These are phyloP conservation scores for Volvariella surrecta DNA, from an alignment of 1,284 basidiomycete species.

Conservation along the genomic window DNA sequence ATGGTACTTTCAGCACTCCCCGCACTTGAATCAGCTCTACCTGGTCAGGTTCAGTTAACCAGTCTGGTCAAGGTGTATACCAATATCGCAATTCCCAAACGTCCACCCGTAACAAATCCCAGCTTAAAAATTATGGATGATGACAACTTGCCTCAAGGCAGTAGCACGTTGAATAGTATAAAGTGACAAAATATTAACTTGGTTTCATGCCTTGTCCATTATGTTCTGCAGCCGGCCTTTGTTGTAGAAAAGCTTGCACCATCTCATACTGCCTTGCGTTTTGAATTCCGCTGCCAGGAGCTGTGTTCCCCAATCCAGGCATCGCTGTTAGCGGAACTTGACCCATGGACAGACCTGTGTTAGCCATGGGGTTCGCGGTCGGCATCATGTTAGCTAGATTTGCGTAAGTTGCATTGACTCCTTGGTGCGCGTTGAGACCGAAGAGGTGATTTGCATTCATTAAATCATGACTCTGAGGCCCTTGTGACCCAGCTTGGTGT, in stretches of 20 bases:
- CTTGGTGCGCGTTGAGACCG: no score
- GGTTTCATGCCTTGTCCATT: conserved; percentile 8
- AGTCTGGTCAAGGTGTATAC: no score
- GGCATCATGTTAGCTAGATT: conserved; percentile 9
- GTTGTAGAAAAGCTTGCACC: conserved; percentile 55
- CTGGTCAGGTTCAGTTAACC: no score
- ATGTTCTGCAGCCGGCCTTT: conserved; percentile 31
- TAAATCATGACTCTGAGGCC: no score
- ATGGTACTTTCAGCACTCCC: conserved; percentile 41
- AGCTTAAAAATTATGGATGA: no score
- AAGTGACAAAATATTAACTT: no score
- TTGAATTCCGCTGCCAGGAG: conserved; percentile 14
- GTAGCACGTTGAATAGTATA: no score
- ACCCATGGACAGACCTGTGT: conserved; percentile 3
- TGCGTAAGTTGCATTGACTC: conserved; percentile 9
- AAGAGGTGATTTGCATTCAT: no score
- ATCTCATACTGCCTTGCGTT: conserved; percentile 32
- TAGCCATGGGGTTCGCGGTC: conserved; percentile 11
- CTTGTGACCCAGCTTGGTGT: conserved; percentile 5
- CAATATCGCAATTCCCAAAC: no score
- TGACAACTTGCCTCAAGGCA: no score
- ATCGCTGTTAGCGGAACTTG: no score
- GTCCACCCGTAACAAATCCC: no score
- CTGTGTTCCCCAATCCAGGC: conserved; percentile 2
- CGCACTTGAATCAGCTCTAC: conserved; percentile 19